Percentiles rank a stretch among this genome's conserved stretches.
Evolutionary conservation across 306 rosid species (phyloP).

Genomic region (Dalbergia cochinchinensis): DNA sequence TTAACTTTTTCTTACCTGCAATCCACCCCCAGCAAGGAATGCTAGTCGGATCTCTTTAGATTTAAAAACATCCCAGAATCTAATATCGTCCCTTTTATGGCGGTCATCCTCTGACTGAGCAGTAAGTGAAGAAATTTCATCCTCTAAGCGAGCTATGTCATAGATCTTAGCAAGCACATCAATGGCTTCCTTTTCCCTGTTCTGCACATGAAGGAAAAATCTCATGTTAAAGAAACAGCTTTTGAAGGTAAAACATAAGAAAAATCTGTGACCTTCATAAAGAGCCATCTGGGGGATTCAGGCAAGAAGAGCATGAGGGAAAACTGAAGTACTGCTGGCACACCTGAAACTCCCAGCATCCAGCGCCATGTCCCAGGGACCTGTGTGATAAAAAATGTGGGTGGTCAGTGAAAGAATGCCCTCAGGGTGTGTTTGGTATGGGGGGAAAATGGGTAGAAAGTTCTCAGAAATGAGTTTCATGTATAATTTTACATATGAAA

Average conservation of each 20-base stretch:
- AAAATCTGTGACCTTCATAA: constrained; percentile 58
- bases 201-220: constrained; percentile 51
- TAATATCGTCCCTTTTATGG: constrained; percentile 52
- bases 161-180: constrained; percentile 80
- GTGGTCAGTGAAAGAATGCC: constrained; percentile 23
- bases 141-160: constrained; percentile 72
- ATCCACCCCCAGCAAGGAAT: constrained; percentile 87
- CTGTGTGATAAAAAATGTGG: constrained; percentile 51
- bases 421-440: too few species aligned
- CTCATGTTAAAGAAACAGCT: neutral
- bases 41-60: constrained; percentile 85
- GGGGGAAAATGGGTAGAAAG: too few species aligned
- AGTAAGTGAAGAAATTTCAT: constrained; percentile 69
- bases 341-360: constrained; percentile 91
- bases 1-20: constrained; percentile 64
- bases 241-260: constrained; percentile 12
- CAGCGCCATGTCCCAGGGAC: constrained; percentile 99
- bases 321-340: constrained; percentile 85
- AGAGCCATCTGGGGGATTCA: constrained; percentile 98
- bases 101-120: constrained; percentile 71
- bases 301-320: constrained; percentile 81
- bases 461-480: too few species aligned
- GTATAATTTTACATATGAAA: too few species aligned
- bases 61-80: constrained; percentile 67
- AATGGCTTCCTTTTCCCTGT: constrained; percentile 66